A percentile compares a stretch with the other conserved stretches of the same genome.
phyloP scores from a whole-genome alignment of 2,329 filamentous ascomycete genomes.

The Neonectria punicea region DNA sequence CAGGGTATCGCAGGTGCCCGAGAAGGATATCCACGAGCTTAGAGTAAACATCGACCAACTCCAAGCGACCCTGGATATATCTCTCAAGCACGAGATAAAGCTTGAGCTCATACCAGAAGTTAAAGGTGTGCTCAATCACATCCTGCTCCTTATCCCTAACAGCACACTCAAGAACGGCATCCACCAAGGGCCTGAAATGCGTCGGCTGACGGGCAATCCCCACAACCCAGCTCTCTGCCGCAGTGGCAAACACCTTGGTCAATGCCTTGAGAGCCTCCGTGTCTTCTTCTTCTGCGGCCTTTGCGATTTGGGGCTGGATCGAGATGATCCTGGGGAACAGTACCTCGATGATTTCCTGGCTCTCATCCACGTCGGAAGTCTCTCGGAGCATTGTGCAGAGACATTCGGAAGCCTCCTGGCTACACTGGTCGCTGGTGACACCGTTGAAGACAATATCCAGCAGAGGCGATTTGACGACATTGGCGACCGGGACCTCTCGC shows the following conservation, averaged over 20 bases:
- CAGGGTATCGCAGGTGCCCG: slow-evolving; percentile 87
- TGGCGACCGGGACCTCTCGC: slow-evolving; percentile 85
- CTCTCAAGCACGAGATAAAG: slow-evolving; percentile 92
- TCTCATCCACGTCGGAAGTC: slow-evolving; percentile 93
- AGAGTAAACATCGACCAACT: slow-evolving; percentile 84
- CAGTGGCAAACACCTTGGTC: slow-evolving; percentile 90
- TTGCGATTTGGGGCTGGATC: slow-evolving; percentile 79
- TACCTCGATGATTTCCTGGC: slow-evolving; percentile 80
- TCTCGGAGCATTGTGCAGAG: slow-evolving; percentile 92
- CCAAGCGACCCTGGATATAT: slow-evolving; percentile 83
- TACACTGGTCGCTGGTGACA: slow-evolving; percentile 78
- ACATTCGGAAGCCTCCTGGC: slow-evolving; percentile 91
- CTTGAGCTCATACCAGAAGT: slow-evolving; percentile 98
- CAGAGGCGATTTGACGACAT: slow-evolving; percentile 86
- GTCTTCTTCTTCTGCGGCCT: slow-evolving; percentile 83
- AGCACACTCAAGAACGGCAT: slow-evolving; percentile 91
- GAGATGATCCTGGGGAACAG: slow-evolving; percentile 85
- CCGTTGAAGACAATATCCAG: slow-evolving; percentile 84
- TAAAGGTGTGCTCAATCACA: slow-evolving; percentile 92
- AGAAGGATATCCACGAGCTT: slow-evolving; percentile 94
- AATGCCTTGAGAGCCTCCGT: slow-evolving; percentile 86
- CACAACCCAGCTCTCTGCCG: slow-evolving; percentile 94
- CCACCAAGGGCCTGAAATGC: slow-evolving; percentile 86
- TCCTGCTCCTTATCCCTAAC: slow-evolving; percentile 88
- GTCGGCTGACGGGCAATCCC: slow-evolving; percentile 85